Evolutionary conservation across 139 green algal genomes (phyloP), one percentile per base, ranked within the genome.

Genomic region (Chlorella sp.): DNA sequence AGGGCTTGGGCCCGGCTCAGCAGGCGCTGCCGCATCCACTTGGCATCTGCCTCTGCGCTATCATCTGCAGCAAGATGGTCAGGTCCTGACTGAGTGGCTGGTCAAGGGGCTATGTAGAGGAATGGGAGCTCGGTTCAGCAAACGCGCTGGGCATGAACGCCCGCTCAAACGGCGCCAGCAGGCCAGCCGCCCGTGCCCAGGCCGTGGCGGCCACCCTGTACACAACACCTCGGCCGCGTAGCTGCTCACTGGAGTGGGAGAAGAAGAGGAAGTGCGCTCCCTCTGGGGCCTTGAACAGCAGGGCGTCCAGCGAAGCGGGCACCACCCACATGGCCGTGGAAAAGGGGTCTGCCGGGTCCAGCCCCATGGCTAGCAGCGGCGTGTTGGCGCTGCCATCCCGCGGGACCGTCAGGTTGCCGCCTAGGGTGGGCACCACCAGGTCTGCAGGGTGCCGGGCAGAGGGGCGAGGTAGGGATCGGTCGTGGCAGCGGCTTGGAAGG

Each of bases 11-110:
- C 74, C 9, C 20, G 38, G 51, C 15, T 23, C 51, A 44, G 55
- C 44, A 81, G 47, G 6, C 39, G 74, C 12, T 18, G 16, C 12
- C 55, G 74, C 74, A 81, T 81, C 74, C 74, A 81, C 38, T 21
- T 11, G 20, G 74, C 74, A 11, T 60, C 55, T 4, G 64, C 64
- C 64, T 71, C 64, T 39, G 64, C 64, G 18, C n/a, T 51, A 7
- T 38, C 30, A 26, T 55, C 72, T 79, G 44, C 72, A 44, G 44
- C 7, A 9, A 16, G 9, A 51, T n/a, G n/a, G n/a, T n/a, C n/a
- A n/a, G n/a, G n/a, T n/a, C n/a, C n/a, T n/a, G n/a, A n/a, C n/a
- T n/a, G n/a, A n/a, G n/a, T n/a, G n/a, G n/a, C n/a, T n/a, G n/a
- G n/a, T n/a, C n/a, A n/a, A n/a, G n/a, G n/a, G n/a, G n/a, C n/a